Base-by-base conservation (phyloP, 163 green algal species). In the Scenedesmus sp. region DNA sequence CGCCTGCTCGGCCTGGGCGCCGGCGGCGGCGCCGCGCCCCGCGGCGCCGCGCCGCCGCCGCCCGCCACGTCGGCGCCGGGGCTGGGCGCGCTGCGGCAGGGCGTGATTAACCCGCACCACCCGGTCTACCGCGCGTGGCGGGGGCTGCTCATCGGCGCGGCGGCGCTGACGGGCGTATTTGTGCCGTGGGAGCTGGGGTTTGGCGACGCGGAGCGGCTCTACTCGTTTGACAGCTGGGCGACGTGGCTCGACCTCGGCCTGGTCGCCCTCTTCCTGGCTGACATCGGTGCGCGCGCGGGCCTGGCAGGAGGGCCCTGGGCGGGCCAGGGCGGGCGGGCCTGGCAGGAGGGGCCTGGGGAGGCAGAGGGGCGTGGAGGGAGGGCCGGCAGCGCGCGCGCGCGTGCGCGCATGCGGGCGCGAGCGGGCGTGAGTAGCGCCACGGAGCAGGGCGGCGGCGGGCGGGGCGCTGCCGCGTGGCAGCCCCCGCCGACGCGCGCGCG, bases 171-270 rank as follows among this genome's bases (percentile, higher is more conserved):
- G 2, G 74, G 74, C 22, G 53, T 81, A 28, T 67, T 81, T 26
- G 31, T 81, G 6, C 74, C 74, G 14, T 81, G 74, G 74, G 62
- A 81, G 48, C 48, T 67, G 20, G 74, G 54, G 2, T 81, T 81
- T 62, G 34, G 62, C 10, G 51, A 75, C 33, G 34, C 24, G 15
- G 14, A 24, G 4, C 17, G 74, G 36, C 29, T 75, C 20, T 74
- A 73, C 45, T 50, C 26, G 42, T 18, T 67, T 18, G 7, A 60
- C 51, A 67, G 60, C 17, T 18, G 28, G n/a, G 51, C 42, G 4
- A 48, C 34, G 4, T 67, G 53, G 60, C 11, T 81, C 1, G 74
- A 81, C 63, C 36, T 57, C 11, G 14, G 20, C 26, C 63, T 81
- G 36, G 74, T 81, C 34, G 11, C 22, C 4, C 48, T 81, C 22